Evolutionary conservation across 257 asterid genomes (phyloP), one percentile per base, ranked within the genome.

Genomic region (Knoxia roxburghii): DNA sequence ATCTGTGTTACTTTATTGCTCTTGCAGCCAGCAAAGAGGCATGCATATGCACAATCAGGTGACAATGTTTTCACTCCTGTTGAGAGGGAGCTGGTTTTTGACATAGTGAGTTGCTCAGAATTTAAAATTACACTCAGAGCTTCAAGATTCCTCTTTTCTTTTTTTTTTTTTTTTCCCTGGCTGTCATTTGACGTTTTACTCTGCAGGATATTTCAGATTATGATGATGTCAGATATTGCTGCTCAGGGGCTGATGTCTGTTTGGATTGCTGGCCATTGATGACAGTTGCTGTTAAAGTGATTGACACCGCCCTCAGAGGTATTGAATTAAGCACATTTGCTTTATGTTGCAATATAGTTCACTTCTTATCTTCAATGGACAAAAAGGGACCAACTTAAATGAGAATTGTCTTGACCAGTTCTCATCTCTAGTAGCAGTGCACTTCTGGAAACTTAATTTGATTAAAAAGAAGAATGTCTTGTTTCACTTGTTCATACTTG

Each of bases 221-320:
- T 67, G 98, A 93, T 62, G 98, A 93, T 83, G 95, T 88, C 58
- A 87, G 98, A 76, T 89, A 80, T 82, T 93, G 98, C 85, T 93
- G 97, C 85, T 78, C 90, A 4, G 97, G 97, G 79, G 99, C 97
- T 64, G 91, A 90, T 79, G 94, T 88, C 69, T 93, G 99, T 77
- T 76, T 87, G 56, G 73, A 83, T 62, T 88, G 97, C 86, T 93
- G 99, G 99, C 96, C 96, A 3, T 75, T 91, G 81, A 91, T 91
- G 95, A 89, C 99, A 61, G 83, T 88, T 32, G 95, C 99, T 65
- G 82, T 93, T 66, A 93, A 86, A 82, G 95, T 93, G 32, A 85
- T 93, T 43, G 96, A 93, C 83, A 73, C 86, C 62, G 87, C 97
- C 26, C 99, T 93, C 52, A 82, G 97, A 93, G 97, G 99, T 93